Percentiles rank a stretch among this genome's conserved stretches.
Conservation (phyloP, 306 rosid genomes). For the Lathyrus oleraceus region DNA sequence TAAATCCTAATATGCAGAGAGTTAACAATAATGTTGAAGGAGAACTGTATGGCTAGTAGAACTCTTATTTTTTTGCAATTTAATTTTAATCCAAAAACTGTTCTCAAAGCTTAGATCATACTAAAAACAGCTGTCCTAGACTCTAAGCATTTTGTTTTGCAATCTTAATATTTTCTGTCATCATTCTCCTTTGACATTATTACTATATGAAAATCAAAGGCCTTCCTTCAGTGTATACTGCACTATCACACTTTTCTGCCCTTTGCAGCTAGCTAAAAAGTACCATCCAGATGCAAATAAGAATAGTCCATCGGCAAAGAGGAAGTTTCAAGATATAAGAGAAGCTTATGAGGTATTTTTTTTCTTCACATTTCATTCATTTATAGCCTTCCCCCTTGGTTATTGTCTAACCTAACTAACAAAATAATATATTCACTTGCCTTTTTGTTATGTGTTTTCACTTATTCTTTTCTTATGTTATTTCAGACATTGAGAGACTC, state of each 20-base stretch:
- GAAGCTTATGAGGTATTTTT: constrained; percentile 89
- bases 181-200: constrained; percentile 15
- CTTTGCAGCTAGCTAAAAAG: constrained; percentile 84
- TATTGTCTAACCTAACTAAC: constrained; percentile 29
- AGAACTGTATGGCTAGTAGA: constrained; percentile 10
- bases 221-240: constrained; percentile 21
- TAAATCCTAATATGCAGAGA: constrained; percentile 7
- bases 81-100: constrained; percentile 1
- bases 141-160: constrained; percentile 19
- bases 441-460: constrained; percentile 18
- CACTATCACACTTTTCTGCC: constrained; percentile 34
- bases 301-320: constrained; percentile 79
- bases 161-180: constrained; percentile 12
- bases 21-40: not conserved
- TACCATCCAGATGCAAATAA: constrained; percentile 94
- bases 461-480: constrained; percentile 27
- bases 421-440: constrained; percentile 24
- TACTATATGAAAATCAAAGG: constrained; percentile 26
- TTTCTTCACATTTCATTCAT: constrained; percentile 9
- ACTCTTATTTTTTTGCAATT: constrained; percentile 9
- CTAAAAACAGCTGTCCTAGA: constrained; percentile 13
- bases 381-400: constrained; percentile 19
- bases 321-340: constrained; percentile 89
- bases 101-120: not conserved
- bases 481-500: constrained; percentile 83